Evolutionary conservation across 306 rosid species (phyloP), one percentile per base, ranked within the genome.

Genomic region (Bauhinia variegata): DNA sequence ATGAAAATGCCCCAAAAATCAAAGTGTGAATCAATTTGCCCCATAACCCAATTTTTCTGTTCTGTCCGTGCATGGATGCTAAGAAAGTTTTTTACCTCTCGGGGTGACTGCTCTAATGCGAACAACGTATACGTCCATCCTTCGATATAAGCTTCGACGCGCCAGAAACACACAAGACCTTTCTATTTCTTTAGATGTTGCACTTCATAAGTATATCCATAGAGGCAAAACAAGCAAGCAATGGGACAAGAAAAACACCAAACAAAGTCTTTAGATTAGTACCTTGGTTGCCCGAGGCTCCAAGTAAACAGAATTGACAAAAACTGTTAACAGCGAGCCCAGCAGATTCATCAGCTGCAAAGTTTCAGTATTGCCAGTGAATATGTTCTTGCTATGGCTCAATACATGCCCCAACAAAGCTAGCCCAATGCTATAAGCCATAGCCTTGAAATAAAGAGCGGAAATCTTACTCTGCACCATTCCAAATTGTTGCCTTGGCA

Each of bases 231-330:
- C 4, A 10, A 19, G 0, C 0, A n/a, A 4, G 46, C 46, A 46
- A 46, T n/a, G n/a, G 51, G 16, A 46, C 16, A 13, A 11, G 11
- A 8, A 6, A 5, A 8, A 6, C 0, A 3, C 8, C 16, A 3
- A 0, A 8, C 13, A 4, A 39, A 36, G 28, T 23, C 28, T 23
- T 23, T 23, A 7, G 2, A 41, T 11, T 5, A 11, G 9, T 74
- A 88, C 98, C 96, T 84, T 87, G 0, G 89, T 84, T 28, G 98
- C 87, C 4, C 78, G 76, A 72, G 98, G 98, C 73, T 89, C 98
- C 86, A 92, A 68, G 87, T 80, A 84, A 5, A 87, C 0, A 67
- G 81, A 74, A 65, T 92, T 92, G 72, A 59, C 28, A 4, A 86
- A 51, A 57, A 78, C 43, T 15, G 82, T 28, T 16, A 76, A 3